These are phyloP conservation scores for Zygosaccharomyces bailii DNA, from an alignment of 805 yeast species.

Conservation along the genomic window DNA sequence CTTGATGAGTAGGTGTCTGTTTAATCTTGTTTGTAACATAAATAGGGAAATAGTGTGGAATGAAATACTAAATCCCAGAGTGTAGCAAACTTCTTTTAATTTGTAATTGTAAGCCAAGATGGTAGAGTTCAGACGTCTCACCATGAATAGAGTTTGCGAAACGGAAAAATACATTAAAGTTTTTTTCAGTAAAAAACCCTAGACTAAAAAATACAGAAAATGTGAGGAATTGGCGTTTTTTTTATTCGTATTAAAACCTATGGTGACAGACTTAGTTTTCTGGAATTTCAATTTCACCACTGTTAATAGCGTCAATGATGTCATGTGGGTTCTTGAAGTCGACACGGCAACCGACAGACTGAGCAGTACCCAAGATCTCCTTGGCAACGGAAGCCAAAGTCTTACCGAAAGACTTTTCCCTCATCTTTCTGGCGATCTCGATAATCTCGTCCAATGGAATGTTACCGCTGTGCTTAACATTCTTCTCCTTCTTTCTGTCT, in stretches of 20 bases:
- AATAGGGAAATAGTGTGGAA: slow-evolving; percentile 77
- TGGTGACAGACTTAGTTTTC: slow-evolving; percentile 33
- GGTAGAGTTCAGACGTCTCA: slow-evolving; percentile 1
- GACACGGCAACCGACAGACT: slow-evolving; percentile 99
- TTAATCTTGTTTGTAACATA: slow-evolving; percentile 80
- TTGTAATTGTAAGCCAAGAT: slow-evolving; percentile 5
- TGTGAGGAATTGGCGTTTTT: slow-evolving; percentile 25
- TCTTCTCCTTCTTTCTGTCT: slow-evolving; percentile 99
- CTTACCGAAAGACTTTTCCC: slow-evolving; percentile 97
- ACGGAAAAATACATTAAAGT: slow-evolving; percentile 25
- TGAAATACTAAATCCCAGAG: slow-evolving; percentile 72
- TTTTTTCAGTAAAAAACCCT: slow-evolving; percentile 29
- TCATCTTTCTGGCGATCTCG: slow-evolving; percentile 97
- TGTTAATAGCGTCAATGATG: slow-evolving; percentile 96
- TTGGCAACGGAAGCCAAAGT: slow-evolving; percentile 93
- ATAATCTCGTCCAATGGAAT: slow-evolving; percentile 92
- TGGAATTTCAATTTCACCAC: slow-evolving; percentile 86
- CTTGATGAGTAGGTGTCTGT: slow-evolving; percentile 72
- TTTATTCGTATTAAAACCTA: slow-evolving; percentile 25
- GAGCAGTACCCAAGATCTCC: slow-evolving; percentile 99
- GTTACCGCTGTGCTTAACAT: slow-evolving; percentile 99
- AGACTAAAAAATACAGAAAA: slow-evolving; percentile 32
- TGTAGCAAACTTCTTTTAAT: slow-evolving; percentile 59
- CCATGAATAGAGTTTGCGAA: slow-evolving; percentile 14
- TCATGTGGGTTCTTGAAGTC: slow-evolving; percentile 99